phyloP scores from a whole-genome alignment of 345 rosid species.

The Corchorus capsularis region DNA sequence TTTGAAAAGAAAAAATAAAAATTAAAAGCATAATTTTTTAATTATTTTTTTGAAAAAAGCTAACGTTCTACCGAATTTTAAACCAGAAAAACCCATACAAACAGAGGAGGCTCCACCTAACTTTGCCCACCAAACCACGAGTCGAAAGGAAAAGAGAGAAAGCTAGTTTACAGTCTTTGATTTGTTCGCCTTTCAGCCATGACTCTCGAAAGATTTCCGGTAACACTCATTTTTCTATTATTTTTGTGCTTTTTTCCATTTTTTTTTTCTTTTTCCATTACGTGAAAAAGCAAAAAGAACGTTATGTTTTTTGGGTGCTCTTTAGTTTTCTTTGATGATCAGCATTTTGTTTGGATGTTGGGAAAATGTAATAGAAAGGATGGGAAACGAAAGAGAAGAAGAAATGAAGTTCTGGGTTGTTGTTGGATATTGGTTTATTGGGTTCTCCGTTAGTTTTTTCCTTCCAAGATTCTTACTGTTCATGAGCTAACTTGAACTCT shows the following conservation, averaged over 20 bases:
- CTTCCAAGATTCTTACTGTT: neutral
- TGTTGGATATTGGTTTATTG: constrained; percentile 3
- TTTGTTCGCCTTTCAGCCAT: constrained; percentile 1
- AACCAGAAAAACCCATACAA: neutral
- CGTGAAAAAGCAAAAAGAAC: neutral
- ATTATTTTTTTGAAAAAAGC: too few relatives aligned
- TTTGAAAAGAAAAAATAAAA: too few relatives aligned
- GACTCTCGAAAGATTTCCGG: constrained; percentile 42
- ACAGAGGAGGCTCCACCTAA: neutral
- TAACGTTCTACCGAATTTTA: too few relatives aligned
- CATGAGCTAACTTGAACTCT: neutral
- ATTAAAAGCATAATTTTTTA: too few relatives aligned
- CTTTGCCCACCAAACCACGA: neutral
- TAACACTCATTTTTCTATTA: constrained; percentile 14
- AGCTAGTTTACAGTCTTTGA: neutral
- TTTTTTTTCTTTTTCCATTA: neutral
- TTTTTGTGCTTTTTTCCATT: constrained; percentile 4
- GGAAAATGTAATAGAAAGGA: constrained; percentile 3
- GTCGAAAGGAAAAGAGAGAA: neutral
- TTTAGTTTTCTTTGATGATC: neutral
- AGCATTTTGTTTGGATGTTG: constrained; percentile 19
- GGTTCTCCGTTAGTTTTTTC: neutral
- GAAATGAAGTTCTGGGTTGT: neutral
- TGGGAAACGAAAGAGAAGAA: neutral
- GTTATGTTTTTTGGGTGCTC: neutral